A percentile compares a stretch with the other conserved stretches of the same genome.
These are phyloP conservation scores for Coleophoma cylindrospora DNA, from an alignment of 2,329 filamentous ascomycete genomes.

Conservation along the genomic window DNA sequence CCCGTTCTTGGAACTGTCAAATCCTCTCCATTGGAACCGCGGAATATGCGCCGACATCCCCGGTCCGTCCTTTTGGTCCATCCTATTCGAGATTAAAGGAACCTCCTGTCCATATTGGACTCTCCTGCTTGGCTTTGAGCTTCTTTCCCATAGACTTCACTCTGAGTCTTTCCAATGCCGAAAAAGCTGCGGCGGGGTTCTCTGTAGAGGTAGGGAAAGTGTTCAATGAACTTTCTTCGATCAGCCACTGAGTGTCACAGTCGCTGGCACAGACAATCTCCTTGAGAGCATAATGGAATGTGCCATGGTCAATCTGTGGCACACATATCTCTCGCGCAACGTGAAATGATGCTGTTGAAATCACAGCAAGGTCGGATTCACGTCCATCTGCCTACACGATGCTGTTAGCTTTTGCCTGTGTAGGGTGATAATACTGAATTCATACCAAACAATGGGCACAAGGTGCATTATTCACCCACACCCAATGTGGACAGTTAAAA, in stretches of 20 bases:
- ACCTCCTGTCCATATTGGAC: not conserved
- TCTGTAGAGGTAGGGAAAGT: slow-evolving; percentile 16
- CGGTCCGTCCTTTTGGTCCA: not conserved
- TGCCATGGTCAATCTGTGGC: slow-evolving; percentile 38
- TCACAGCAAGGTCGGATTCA: slow-evolving; percentile 32
- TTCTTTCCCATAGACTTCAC: not conserved
- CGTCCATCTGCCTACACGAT: slow-evolving; percentile 41
- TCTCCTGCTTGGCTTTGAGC: slow-evolving; percentile 3
- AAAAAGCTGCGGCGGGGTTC: slow-evolving; percentile 9
- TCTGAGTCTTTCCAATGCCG: too few relatives aligned
- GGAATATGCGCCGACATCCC: not conserved
- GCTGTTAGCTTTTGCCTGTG: slow-evolving; percentile 3
- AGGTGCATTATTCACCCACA: slow-evolving; percentile 45
- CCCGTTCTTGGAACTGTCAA: not conserved
- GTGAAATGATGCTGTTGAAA: slow-evolving; percentile 15
- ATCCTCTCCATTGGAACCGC: not conserved
- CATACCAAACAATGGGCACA: slow-evolving; percentile 46
- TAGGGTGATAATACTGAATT: slow-evolving; percentile 1
- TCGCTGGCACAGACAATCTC: slow-evolving; percentile 33
- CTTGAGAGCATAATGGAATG: slow-evolving; percentile 42
- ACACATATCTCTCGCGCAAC: slow-evolving; percentile 37
- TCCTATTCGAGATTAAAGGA: slow-evolving; percentile 6
- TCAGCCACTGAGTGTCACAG: slow-evolving; percentile 21
- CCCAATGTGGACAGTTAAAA: slow-evolving; percentile 48
- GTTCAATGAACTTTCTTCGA: slow-evolving; percentile 15